Base-by-base conservation (phyloP, 345 rosid species). In the Eucalyptus melliodora region DNA sequence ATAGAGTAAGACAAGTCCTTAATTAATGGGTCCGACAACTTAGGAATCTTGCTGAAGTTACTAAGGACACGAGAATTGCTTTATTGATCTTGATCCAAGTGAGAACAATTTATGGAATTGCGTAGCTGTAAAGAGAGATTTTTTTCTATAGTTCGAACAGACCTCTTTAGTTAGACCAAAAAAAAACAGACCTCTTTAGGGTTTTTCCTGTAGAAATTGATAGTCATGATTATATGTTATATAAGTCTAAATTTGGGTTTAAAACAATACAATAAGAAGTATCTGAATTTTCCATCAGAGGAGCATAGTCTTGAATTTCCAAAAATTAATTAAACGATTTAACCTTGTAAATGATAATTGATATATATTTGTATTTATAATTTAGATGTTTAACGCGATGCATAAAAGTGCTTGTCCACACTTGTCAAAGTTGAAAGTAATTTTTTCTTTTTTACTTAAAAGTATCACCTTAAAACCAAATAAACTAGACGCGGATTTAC, bases 1-100 rank as follows among this genome's bases (percentile, higher is more conserved):
- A 30, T 3, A 0, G 72, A 4, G 72, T 2, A 62, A 30, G 72
- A 0, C 8, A 1, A 16, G 16, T 60, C 69, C 2, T 30, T 60
- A 27, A 60, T 60, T 60, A 60, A 60, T 27, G 69, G 69, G 31
- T 27, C 8, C 8, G 17, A 27, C 34, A 27, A 12, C 69, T 30
- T 0, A 3, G 69, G 69, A 62, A 30, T 62, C 69, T 62, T 62
- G 17, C 34, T 6, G 17, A 13, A 62, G 69, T 30, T 30, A 30
- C 8, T 30, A 13, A 62, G 69, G 69, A 65, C 16, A 30, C 37
- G 4, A 15, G 72, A 65, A 65, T 65, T 65, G 37, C 37, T 65
- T 65, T 65, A 15, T n/a, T n/a, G 77, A 8, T 14, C 77, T n/a
- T 13, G 31, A 27, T 65, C 11, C 5, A 2, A 7, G 16, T 15